These are phyloP conservation scores for Nymphaea colorata DNA, from an alignment of 164 flowering plant genomes.

Conservation along the genomic window DNA sequence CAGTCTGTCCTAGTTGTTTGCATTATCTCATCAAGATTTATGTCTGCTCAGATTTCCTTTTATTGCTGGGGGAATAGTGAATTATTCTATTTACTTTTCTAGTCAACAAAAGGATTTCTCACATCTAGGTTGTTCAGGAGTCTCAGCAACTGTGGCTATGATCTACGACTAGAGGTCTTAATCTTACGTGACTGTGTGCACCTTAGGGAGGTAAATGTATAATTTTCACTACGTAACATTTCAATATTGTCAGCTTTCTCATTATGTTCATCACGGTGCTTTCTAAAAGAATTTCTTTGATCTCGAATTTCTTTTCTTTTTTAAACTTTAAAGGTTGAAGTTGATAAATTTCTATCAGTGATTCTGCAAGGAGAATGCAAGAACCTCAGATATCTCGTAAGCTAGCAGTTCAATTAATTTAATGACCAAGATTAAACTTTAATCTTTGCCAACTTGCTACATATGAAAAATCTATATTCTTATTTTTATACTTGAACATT, in stretches of 20 bases:
- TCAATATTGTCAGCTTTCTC: neutral
- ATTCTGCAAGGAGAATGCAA: conserved; percentile 60
- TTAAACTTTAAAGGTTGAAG: conserved; percentile 59
- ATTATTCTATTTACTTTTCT: too few relatives aligned
- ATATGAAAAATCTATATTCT: neutral
- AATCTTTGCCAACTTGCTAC: neutral
- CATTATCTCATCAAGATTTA: neutral
- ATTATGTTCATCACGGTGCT: too few relatives aligned
- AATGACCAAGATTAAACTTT: neutral
- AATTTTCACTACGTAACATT: neutral
- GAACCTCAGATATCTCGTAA: conserved; percentile 61
- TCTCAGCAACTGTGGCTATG: conserved; percentile 41
- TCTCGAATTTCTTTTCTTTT: neutral
- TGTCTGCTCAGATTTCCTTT: neutral
- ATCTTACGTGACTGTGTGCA: conserved; percentile 89
- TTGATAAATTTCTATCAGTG: conserved; percentile 43
- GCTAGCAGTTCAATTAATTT: conserved; percentile 10
- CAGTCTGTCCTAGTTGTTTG: neutral
- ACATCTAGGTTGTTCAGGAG: conserved; percentile 26
- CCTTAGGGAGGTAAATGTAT: conserved; percentile 57
- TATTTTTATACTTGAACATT: neutral
- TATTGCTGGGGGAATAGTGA: neutral
- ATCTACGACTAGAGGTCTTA: conserved; percentile 50
- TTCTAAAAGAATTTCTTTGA: neutral
- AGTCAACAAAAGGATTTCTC: neutral